These are phyloP conservation scores for Sutorius eximius DNA, from an alignment of 1,284 basidiomycete genomes.

Conservation along the genomic window DNA sequence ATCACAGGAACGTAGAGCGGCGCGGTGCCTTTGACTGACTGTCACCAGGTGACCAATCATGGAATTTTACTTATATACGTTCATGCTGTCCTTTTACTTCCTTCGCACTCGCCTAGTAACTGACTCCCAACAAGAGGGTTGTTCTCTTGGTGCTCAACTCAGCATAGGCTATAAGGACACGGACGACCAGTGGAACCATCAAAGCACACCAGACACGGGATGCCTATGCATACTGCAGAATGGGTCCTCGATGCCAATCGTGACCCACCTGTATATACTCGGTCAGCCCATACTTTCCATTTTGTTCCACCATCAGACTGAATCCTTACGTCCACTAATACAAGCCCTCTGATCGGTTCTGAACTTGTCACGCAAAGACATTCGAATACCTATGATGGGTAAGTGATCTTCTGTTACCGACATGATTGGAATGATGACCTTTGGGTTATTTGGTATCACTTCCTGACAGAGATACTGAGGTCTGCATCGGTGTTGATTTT, in stretches of 20 bases:
- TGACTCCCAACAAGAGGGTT: not conserved
- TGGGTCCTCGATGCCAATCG: conserved; percentile 20
- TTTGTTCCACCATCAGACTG: not conserved
- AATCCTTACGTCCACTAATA: not conserved
- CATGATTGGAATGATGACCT: not conserved
- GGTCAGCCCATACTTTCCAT: conserved; percentile 2
- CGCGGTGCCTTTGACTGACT: no score
- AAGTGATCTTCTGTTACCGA: not conserved
- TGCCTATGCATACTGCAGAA: not conserved
- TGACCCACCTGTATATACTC: no score
- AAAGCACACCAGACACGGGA: not conserved
- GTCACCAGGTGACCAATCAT: no score
- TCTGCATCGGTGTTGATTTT: conserved; percentile 18
- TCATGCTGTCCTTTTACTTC: no score
- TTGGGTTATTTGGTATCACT: not conserved
- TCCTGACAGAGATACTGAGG: conserved; percentile 11
- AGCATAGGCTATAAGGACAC: not conserved
- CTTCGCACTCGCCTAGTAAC: no score
- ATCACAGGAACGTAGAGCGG: no score
- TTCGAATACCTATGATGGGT: conserved; percentile 16
- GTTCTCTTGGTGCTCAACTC: no score
- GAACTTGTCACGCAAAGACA: conserved; percentile 15
- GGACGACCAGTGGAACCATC: no score
- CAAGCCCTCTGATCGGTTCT: conserved; percentile 22
- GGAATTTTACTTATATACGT: no score